Conservation (phyloP, 2,329 filamentous ascomycete genomes). For the Trichoderma lentiforme region DNA sequence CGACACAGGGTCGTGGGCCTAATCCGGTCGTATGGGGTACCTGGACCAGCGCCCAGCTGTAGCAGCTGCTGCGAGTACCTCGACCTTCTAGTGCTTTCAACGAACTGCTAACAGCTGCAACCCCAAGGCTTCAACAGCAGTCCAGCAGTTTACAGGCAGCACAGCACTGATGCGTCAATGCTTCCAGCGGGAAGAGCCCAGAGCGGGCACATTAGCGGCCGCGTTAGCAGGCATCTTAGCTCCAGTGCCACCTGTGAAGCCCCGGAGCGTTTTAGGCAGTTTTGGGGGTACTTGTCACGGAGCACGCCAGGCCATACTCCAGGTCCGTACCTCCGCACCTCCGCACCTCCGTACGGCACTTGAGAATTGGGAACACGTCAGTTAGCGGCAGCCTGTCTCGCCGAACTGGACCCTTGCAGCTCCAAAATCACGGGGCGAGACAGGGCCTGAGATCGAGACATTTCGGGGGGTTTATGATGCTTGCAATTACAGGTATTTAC, state of each 20-base stretch:
- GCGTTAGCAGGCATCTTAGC: not conserved
- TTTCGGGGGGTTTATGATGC: not conserved
- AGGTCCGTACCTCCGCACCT: slow-evolving; percentile 9
- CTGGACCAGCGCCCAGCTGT: not conserved
- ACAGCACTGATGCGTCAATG: not conserved
- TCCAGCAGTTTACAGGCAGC: not conserved
- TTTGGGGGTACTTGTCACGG: not conserved
- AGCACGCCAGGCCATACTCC: not conserved
- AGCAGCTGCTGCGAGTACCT: not conserved
- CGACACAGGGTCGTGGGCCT: slow-evolving; percentile 7
- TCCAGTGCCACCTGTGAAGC: not conserved
- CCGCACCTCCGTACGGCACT: slow-evolving; percentile 9
- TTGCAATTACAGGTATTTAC: not conserved
- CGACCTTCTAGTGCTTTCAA: not conserved
- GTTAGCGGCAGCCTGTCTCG: slow-evolving; percentile 18
- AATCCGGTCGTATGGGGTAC: not conserved
- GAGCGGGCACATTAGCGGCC: not conserved
- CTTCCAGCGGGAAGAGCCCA: not conserved
- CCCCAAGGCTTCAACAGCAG: not conserved
- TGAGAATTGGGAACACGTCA: slow-evolving; percentile 12
- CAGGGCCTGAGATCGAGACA: not conserved
- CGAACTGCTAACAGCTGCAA: not conserved
- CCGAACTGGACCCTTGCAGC: not conserved
- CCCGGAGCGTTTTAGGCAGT: not conserved
- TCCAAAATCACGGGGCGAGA: not conserved